Base-by-base conservation (phyloP, 345 rosid species). In the Pseudoturritis turrita region DNA sequence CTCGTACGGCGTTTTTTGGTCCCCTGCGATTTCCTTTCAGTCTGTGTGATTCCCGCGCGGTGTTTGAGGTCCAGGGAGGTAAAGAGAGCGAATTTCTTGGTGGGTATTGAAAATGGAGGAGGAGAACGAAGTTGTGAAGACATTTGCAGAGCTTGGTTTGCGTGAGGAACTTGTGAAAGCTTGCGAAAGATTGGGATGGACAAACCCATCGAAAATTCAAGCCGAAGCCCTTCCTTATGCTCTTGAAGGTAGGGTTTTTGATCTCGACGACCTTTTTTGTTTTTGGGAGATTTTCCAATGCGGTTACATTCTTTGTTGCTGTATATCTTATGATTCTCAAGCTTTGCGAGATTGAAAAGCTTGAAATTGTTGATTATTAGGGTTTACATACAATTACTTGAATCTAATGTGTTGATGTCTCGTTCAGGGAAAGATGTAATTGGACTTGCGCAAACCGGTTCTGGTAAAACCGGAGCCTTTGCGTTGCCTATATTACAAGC, bases 401-500 rank as follows among this genome's bases (percentile, higher is more conserved):
- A 62, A 25, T 60, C 41, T 68, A n/a, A 51, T 57, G 52, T 6
- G 44, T n/a, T 77, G 55, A 23, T 56, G 71, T 33, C 23, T 68
- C 7, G 19, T 73, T 35, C 23, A 90, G 98, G 97, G 5, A 95
- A 88, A 74, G 97, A 95, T 78, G 78, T 95, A 82, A 95, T 91
- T 11, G 97, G 96, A 58, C 88, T 95, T 66, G 99, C 98, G 0
- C 97, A 92, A 61, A 95, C 97, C 0, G 99, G 98, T 68, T 92
- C 98, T 6, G 98, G 97, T 36, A 95, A 89, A 76, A 95, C 98
- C 0, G 99, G 97, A 72, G 99, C 99, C 1, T 95, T 96, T 65
- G 99, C 97, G 2, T 82, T 92, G 51, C 99, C 99, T 3, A 92
- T 92, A 55, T 54, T 95, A 26, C 94, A 89, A 68, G 88, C 96